Evolutionary conservation across 305 asterid species (phyloP).

Genomic region (Ajuga reptans): DNA sequence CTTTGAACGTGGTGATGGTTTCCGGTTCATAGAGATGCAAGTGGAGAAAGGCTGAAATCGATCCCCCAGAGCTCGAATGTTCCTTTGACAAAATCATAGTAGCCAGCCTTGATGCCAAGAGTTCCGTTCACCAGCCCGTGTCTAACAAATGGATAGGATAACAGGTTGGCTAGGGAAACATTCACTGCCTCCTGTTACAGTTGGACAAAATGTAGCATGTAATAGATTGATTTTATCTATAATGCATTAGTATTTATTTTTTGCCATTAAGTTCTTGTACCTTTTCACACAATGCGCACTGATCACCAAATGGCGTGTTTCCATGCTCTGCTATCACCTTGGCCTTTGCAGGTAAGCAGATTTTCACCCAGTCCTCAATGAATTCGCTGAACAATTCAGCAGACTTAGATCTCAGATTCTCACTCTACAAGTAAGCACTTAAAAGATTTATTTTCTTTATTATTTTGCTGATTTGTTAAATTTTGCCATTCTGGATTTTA

Average conservation of each 20-base stretch:
- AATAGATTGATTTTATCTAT: background rate
- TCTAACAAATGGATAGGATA: slow-evolving; percentile 79
- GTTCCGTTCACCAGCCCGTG: slow-evolving; percentile 74
- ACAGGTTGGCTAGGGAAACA: slow-evolving; percentile 70
- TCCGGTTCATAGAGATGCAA: slow-evolving; percentile 56
- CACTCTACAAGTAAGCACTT: background rate
- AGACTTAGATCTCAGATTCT: background rate
- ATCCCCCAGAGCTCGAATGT: slow-evolving; percentile 82
- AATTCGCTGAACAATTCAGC: slow-evolving; percentile 48
- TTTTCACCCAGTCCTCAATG: slow-evolving; percentile 87
- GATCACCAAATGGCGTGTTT: slow-evolving; percentile 34
- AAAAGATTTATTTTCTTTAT: background rate
- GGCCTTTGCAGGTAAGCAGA: slow-evolving; percentile 62
- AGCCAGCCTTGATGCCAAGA: slow-evolving; percentile 77
- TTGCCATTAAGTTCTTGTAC: slow-evolving; percentile 22
- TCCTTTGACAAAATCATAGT: slow-evolving; percentile 78
- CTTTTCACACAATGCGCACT: slow-evolving; percentile 61
- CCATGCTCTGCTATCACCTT: slow-evolving; percentile 47
- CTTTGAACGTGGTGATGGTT: slow-evolving; percentile 24
- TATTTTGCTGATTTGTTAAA: background rate
- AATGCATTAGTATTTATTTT: background rate
- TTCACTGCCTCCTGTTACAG: slow-evolving; percentile 83
- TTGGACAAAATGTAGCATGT: background rate
- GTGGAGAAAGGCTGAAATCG: slow-evolving; percentile 51
- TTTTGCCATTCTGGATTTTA: background rate